A percentile compares a stretch with the other conserved stretches of the same genome.
These are phyloP conservation scores for Corynascus novoguineensis DNA, from an alignment of 495 filamentous ascomycete species.

Conservation along the genomic window DNA sequence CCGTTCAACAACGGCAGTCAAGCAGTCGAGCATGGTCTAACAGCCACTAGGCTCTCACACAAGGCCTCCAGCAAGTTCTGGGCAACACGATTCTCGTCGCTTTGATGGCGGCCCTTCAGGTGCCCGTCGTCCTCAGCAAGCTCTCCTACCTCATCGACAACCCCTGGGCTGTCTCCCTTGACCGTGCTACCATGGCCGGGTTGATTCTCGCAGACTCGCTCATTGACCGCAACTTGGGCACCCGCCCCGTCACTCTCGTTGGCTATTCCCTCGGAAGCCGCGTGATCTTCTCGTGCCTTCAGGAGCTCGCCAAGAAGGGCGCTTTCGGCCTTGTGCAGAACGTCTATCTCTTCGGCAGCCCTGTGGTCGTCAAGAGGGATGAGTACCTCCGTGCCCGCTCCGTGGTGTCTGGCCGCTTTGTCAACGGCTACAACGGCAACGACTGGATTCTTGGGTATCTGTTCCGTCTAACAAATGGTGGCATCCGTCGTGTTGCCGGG, in stretches of 20 bases:
- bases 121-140: constrained; percentile 89
- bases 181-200: constrained; percentile 79
- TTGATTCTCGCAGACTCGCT: constrained; percentile 94
- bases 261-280: constrained; percentile 91
- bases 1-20: not conserved
- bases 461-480: constrained; percentile 89
- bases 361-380: constrained; percentile 85
- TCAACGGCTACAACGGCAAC: constrained; percentile 90
- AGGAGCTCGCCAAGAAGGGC: constrained; percentile 79
- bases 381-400: constrained; percentile 77
- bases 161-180: constrained; percentile 91
- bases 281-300: constrained; percentile 88
- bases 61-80: constrained; percentile 92
- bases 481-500: constrained; percentile 87
- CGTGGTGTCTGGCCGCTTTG: constrained; percentile 82
- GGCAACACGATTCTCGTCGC: constrained; percentile 81
- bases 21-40: constrained; percentile 16
- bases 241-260: constrained; percentile 88
- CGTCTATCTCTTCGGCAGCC: constrained; percentile 89
- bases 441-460: constrained; percentile 99
- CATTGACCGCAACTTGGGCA: constrained; percentile 85
- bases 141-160: constrained; percentile 97
- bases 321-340: constrained; percentile 92
- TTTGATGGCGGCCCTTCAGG: constrained; percentile 89
- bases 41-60: constrained; percentile 69